phyloP scores from a whole-genome alignment of 345 rosid species.

The Aquilaria sinensis region DNA sequence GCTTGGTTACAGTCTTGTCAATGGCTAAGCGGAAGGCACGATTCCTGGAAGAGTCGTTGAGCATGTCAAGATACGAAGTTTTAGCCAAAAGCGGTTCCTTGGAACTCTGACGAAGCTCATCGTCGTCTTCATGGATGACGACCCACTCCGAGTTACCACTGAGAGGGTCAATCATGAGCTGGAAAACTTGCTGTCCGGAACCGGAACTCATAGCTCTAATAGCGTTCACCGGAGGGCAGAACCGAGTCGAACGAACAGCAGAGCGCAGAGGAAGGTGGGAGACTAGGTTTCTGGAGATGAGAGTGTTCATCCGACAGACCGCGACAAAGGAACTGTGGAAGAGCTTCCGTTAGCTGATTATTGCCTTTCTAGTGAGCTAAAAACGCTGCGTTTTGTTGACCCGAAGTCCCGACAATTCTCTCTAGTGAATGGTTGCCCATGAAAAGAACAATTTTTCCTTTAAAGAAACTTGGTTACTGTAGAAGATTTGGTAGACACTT shows the following conservation, averaged over 20 bases:
- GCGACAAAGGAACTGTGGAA: no score
- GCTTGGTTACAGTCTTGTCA: slow-evolving; percentile 48
- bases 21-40: slow-evolving; percentile 50
- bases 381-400: no score
- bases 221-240: slow-evolving; percentile 5
- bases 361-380: no score
- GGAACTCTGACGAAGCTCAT: slow-evolving; percentile 21
- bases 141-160: slow-evolving; percentile 69
- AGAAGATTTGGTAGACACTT: no score
- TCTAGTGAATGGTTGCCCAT: no score
- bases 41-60: slow-evolving; percentile 57
- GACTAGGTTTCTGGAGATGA: slow-evolving; percentile 23
- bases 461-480: no score
- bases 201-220: slow-evolving; percentile 39
- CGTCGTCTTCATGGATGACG: slow-evolving; percentile 46
- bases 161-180: slow-evolving; percentile 53
- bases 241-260: slow-evolving; percentile 11
- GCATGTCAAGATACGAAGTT: slow-evolving; percentile 75
- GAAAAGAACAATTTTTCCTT: no score
- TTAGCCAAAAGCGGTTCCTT: slow-evolving; percentile 38
- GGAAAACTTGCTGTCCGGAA: slow-evolving; percentile 43
- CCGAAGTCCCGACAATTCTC: no score
- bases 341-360: no score
- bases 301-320: slow-evolving; percentile 12
- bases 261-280: slow-evolving; percentile 3